Evolutionary conservation across 352 stramenopile species (phyloP).

Genomic region (Blastocystis hominis): DNA sequence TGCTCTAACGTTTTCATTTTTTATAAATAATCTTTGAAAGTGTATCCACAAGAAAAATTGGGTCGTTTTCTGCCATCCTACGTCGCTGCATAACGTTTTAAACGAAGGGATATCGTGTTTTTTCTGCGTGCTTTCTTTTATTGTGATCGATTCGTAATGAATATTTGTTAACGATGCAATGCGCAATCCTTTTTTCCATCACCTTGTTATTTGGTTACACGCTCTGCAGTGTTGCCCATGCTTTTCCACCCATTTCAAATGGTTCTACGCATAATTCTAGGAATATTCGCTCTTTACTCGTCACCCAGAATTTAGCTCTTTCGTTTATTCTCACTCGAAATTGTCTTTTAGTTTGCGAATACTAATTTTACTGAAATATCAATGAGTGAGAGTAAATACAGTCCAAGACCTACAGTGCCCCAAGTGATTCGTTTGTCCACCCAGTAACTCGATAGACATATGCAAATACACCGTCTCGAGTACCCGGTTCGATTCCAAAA

Average conservation of each 20-base stretch:
- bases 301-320: not conserved
- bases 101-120: no score
- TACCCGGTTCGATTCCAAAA: slow-evolving; percentile 45
- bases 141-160: no score
- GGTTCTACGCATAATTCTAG: not conserved
- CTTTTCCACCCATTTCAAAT: no score
- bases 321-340: not conserved
- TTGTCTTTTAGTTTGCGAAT: slow-evolving; percentile 4
- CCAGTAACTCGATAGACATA: slow-evolving; percentile 41
- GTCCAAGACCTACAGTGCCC: slow-evolving; percentile 12
- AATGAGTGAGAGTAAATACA: slow-evolving; percentile 23
- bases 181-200: no score
- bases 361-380: not conserved
- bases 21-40: not conserved
- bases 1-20: not conserved
- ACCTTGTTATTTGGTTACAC: no score
- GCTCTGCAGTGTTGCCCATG: no score
- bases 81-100: not conserved
- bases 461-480: slow-evolving; percentile 44
- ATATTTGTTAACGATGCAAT: no score
- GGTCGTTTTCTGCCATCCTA: not conserved
- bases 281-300: not conserved
- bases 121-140: no score
- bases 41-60: not conserved
- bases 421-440: not conserved